Conservation (phyloP, 2,329 filamentous ascomycete species). For the Aureobasidium sp. region DNA sequence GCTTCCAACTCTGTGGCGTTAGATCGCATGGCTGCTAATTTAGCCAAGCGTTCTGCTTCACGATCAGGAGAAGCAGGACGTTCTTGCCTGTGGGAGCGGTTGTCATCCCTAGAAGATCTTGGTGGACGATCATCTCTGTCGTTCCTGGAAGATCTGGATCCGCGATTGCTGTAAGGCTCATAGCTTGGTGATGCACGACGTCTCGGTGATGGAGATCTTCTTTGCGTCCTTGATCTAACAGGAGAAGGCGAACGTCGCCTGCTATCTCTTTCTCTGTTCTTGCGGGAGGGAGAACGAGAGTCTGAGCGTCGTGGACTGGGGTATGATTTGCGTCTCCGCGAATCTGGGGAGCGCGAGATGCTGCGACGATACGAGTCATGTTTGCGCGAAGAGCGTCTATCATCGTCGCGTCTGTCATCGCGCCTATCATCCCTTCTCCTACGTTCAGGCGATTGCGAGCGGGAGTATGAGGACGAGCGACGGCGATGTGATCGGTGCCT, state of each 20-base stretch:
- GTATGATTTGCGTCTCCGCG: slow-evolving; percentile 10
- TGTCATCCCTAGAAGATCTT: neutral
- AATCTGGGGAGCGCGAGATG: slow-evolving; percentile 7
- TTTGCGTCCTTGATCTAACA: slow-evolving; percentile 13
- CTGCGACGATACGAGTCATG: neutral
- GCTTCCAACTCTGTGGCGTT: slow-evolving; percentile 55
- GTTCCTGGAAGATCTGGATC: neutral
- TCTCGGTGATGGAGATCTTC: neutral
- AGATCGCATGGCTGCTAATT: slow-evolving; percentile 35
- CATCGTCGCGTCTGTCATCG: neutral
- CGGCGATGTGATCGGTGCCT: slow-evolving; percentile 28
- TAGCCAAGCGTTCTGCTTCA: slow-evolving; percentile 30
- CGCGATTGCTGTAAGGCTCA: slow-evolving; percentile 8
- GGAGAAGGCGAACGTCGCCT: slow-evolving; percentile 18
- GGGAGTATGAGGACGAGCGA: slow-evolving; percentile 29
- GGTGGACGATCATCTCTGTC: neutral
- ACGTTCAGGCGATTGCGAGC: slow-evolving; percentile 27
- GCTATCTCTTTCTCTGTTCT: neutral
- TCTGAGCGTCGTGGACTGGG: slow-evolving; percentile 15
- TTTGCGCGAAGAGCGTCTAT: slow-evolving; percentile 2
- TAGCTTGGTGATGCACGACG: slow-evolving; percentile 15
- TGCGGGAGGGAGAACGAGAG: slow-evolving; percentile 14
- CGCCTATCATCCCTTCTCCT: slow-evolving; percentile 13
- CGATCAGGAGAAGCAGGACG: slow-evolving; percentile 17
- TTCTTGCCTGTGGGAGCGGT: neutral